phyloP scores from a whole-genome alignment of 768 basidiomycete genomes.

The Kwoniella sp. region DNA sequence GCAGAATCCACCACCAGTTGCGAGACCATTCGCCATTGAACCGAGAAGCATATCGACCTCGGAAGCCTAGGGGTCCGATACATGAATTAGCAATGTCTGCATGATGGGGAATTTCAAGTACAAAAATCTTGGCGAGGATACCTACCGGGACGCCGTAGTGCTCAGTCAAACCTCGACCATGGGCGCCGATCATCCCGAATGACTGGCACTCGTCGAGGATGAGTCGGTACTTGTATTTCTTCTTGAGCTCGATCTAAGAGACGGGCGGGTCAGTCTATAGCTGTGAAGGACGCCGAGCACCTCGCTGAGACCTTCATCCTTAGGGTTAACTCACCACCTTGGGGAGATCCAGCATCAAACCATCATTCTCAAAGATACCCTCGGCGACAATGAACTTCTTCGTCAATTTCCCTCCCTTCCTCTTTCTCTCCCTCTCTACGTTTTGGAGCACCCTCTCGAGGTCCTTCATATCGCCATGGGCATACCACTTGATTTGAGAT shows the following conservation, averaged over 20 bases:
- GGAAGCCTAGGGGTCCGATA: constrained; percentile 62
- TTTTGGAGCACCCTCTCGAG: constrained; percentile 82
- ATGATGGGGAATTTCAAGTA: neutral
- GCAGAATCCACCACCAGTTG: constrained; percentile 89
- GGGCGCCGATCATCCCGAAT: constrained; percentile 87
- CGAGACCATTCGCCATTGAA: constrained; percentile 79
- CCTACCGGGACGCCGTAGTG: constrained; percentile 87
- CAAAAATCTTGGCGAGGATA: constrained; percentile 9
- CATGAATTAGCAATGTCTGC: neutral
- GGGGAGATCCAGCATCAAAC: constrained; percentile 86
- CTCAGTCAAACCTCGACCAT: constrained; percentile 93
- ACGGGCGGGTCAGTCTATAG: constrained; percentile 5
- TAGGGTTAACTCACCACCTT: constrained; percentile 68
- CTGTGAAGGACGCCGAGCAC: no score
- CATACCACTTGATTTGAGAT: constrained; percentile 89
- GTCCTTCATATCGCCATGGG: constrained; percentile 90
- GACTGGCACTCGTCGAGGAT: constrained; percentile 93
- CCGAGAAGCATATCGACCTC: constrained; percentile 96
- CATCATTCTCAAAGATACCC: constrained; percentile 94
- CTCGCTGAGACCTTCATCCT: no score
- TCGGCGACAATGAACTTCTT: constrained; percentile 94
- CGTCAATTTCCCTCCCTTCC: constrained; percentile 77
- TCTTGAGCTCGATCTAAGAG: constrained; percentile 82
- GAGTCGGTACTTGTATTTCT: constrained; percentile 91
- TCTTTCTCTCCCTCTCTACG: constrained; percentile 85